phyloP scores from a whole-genome alignment of 495 filamentous ascomycete species.

The Penicillium cinerascens region DNA sequence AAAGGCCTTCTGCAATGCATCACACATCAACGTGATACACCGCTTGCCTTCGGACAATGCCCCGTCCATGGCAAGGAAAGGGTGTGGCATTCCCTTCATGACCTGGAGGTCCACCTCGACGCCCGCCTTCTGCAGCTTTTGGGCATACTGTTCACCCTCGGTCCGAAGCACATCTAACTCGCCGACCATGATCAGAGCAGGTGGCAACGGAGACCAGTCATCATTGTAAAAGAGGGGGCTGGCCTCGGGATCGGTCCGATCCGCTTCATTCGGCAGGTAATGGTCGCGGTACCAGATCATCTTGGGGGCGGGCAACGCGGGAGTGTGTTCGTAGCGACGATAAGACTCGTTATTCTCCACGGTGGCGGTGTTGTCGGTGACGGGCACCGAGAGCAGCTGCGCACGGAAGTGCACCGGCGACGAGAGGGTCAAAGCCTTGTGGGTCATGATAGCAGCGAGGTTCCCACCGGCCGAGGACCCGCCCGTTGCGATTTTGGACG shows the following conservation, averaged over 20 bases:
- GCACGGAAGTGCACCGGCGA: constrained; percentile 42
- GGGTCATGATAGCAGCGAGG: constrained; percentile 52
- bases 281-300: constrained; percentile 59
- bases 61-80: constrained; percentile 60
- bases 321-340: constrained; percentile 45
- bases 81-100: constrained; percentile 60
- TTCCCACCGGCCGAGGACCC: constrained; percentile 57
- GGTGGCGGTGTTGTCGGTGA: constrained; percentile 54
- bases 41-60: constrained; percentile 50
- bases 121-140: constrained; percentile 47
- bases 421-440: constrained; percentile 45
- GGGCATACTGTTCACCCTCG: constrained; percentile 50
- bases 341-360: constrained; percentile 44
- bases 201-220: constrained; percentile 47
- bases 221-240: constrained; percentile 50
- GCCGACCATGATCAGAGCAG: constrained; percentile 52
- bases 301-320: constrained; percentile 50
- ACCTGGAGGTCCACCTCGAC: constrained; percentile 53
- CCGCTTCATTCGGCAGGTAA: constrained; percentile 47
- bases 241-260: constrained; percentile 49
- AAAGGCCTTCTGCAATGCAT: constrained; percentile 46
- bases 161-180: constrained; percentile 53
- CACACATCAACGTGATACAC: constrained; percentile 54
- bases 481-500: constrained; percentile 47
- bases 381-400: constrained; percentile 56